Evolutionary conservation across 495 filamentous ascomycete genomes (phyloP).

Genomic region (Ascobolus immersus): DNA sequence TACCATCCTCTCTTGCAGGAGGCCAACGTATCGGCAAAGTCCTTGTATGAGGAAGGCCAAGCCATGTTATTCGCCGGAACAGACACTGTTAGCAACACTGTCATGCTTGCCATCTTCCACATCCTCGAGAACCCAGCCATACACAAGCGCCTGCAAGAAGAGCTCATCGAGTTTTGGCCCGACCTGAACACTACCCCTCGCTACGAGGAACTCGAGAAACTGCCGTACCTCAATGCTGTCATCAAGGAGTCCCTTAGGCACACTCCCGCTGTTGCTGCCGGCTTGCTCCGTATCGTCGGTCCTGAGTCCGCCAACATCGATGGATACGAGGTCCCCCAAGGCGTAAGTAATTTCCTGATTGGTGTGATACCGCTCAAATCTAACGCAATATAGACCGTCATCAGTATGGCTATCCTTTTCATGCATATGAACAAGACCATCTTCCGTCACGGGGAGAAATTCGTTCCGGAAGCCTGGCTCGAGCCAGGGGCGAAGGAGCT

Average conservation of each 20-base stretch:
- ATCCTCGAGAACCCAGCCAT: constrained; percentile 13
- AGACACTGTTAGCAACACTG: constrained; percentile 18
- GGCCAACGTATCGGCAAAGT: background rate
- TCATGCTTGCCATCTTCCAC: constrained; percentile 17
- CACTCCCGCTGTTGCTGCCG: too few relatives aligned
- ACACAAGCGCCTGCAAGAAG: constrained; percentile 12
- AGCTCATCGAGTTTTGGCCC: constrained; percentile 16
- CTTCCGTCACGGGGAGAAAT: background rate
- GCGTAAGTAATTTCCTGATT: too few relatives aligned
- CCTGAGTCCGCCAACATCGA: too few relatives aligned
- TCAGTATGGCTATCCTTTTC: too few relatives aligned
- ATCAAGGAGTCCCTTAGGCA: too few relatives aligned
- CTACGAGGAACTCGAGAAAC: constrained; percentile 16
- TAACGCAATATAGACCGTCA: too few relatives aligned
- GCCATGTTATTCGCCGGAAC: constrained; percentile 21
- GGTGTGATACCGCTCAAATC: too few relatives aligned
- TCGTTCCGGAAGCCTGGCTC: constrained; percentile 3
- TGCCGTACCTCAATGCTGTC: constrained; percentile 19
- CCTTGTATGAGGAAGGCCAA: constrained; percentile 18
- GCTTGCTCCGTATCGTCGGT: too few relatives aligned
- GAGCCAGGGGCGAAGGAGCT: background rate
- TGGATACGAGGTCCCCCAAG: too few relatives aligned
- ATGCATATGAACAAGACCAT: background rate
- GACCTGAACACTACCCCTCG: constrained; percentile 10
- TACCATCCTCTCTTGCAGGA: constrained; percentile 18